A percentile compares a stretch with the other conserved stretches of the same genome.
Conservation (phyloP, 2,329 filamentous ascomycete species). For the Cordyceps sp. region DNA sequence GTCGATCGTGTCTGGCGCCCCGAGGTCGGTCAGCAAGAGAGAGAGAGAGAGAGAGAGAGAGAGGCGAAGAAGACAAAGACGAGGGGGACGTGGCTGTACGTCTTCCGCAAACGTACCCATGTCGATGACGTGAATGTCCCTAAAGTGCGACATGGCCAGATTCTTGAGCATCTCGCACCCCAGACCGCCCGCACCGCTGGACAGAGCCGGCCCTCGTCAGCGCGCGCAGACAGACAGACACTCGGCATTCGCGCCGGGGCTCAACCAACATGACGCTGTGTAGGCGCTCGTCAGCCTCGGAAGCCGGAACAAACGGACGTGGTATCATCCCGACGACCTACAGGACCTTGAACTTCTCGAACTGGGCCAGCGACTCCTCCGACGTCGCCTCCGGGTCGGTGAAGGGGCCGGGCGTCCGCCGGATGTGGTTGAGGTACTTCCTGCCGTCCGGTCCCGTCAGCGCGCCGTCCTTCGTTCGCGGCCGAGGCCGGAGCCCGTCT, state of each 20-base stretch:
- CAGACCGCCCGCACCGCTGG: slow-evolving; percentile 77
- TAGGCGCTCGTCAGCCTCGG: neutral
- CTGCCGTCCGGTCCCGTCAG: slow-evolving; percentile 24
- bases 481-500: neutral
- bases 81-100: neutral
- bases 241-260: too few species aligned
- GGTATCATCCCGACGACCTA: too few species aligned
- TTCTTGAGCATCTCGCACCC: slow-evolving; percentile 97
- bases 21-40: neutral
- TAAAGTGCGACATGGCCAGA: slow-evolving; percentile 86
- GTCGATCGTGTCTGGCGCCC: slow-evolving; percentile 73
- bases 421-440: slow-evolving; percentile 70
- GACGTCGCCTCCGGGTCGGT: slow-evolving; percentile 46
- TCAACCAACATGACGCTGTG: slow-evolving; percentile 32
- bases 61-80: neutral
- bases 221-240: neutral
- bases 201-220: too few species aligned
- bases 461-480: too few species aligned
- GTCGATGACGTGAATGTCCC: slow-evolving; percentile 95
- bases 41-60: neutral
- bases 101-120: too few species aligned
- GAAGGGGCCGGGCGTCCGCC: slow-evolving; percentile 64
- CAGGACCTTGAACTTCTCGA: slow-evolving; percentile 62
- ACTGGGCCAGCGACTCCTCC: slow-evolving; percentile 34
- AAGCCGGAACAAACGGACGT: too few species aligned